phyloP scores from a whole-genome alignment of 2,329 filamentous ascomycete genomes.

The Hymenoscyphus linearis region DNA sequence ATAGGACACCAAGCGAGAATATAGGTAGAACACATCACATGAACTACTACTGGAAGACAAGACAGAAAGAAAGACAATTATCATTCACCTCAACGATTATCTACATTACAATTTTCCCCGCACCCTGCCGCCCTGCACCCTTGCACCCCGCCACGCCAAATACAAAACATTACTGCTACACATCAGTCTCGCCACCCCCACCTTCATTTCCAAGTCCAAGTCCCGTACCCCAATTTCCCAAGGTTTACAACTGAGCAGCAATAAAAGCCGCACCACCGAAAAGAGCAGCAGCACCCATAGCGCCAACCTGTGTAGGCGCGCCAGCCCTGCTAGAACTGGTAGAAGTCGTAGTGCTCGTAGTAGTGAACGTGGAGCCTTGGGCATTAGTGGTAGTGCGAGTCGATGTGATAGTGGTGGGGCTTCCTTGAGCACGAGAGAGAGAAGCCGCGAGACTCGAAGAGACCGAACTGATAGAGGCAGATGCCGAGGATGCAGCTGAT shows the following conservation, averaged over 20 bases:
- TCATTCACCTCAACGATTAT: neutral
- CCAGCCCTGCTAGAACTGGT: slow-evolving; percentile 12
- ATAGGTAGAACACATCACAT: too few relatives aligned
- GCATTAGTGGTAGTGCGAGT: slow-evolving; percentile 9
- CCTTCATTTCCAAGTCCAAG: neutral
- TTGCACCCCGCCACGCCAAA: neutral
- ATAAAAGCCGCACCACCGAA: slow-evolving; percentile 28
- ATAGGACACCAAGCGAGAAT: too few relatives aligned
- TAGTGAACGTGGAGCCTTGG: slow-evolving; percentile 3
- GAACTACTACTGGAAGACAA: too few relatives aligned
- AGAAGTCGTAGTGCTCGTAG: slow-evolving; percentile 3
- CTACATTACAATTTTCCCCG: neutral
- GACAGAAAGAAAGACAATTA: neutral
- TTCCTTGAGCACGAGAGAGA: slow-evolving; percentile 6
- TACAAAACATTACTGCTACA: too few relatives aligned
- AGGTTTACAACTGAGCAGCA: slow-evolving; percentile 23
- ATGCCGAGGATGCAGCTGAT: slow-evolving; percentile 5
- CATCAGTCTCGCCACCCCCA: too few relatives aligned
- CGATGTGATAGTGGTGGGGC: neutral
- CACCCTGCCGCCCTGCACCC: neutral
- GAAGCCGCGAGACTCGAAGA: slow-evolving; percentile 3
- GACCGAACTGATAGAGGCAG: slow-evolving; percentile 3
- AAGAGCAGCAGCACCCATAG: slow-evolving; percentile 26
- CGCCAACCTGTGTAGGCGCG: slow-evolving; percentile 24
- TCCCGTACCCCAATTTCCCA: neutral